phyloP scores from a whole-genome alignment of 768 basidiomycete genomes.

The Clathrus columnatus region DNA sequence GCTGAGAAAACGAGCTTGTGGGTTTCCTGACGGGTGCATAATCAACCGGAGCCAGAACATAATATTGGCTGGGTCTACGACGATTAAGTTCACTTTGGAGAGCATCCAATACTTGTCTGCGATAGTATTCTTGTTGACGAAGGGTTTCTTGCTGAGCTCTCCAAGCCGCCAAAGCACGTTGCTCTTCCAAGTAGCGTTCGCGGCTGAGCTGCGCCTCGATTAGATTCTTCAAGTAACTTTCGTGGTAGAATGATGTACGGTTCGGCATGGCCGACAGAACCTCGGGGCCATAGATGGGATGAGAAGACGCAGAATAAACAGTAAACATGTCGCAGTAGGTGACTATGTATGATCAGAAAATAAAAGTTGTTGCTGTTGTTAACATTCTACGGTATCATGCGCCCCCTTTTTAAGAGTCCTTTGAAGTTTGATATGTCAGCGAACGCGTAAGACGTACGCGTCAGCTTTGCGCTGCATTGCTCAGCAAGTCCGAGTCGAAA shows the following conservation, averaged over 20 bases:
- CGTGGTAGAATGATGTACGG: neutral
- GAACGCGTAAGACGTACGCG: neutral
- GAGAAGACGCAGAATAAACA: neutral
- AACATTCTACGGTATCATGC: neutral
- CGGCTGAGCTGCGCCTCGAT: too few relatives aligned
- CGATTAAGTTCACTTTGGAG: neutral
- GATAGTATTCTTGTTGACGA: neutral
- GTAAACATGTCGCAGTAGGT: neutral
- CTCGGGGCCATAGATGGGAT: neutral
- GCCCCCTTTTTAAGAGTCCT: neutral
- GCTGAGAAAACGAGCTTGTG: neutral
- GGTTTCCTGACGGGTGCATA: neutral
- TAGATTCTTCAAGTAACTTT: too few relatives aligned
- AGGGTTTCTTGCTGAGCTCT: neutral
- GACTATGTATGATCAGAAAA: neutral
- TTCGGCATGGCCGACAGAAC: neutral
- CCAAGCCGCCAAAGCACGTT: neutral
- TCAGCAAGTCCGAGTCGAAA: neutral
- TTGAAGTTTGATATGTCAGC: neutral
- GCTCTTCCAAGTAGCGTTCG: neutral
- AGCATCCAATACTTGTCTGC: neutral
- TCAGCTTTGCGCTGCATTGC: neutral
- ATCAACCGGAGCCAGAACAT: neutral
- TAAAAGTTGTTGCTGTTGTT: neutral
- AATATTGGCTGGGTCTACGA: neutral